Base-by-base conservation (phyloP, 2,329 filamentous ascomycete species). In the Stachybotrys echinatus region DNA sequence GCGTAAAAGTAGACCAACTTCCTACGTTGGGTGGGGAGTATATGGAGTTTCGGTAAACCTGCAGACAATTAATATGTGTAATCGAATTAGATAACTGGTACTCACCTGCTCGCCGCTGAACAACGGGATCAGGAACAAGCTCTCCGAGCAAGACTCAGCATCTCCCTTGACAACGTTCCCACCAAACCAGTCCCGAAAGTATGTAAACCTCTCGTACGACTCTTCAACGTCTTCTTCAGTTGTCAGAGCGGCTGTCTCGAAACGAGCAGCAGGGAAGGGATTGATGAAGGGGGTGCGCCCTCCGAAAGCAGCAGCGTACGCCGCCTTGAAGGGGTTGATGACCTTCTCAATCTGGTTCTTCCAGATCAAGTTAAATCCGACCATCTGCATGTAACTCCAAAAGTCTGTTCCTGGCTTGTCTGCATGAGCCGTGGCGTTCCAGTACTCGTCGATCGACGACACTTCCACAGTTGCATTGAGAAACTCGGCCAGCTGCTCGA, bases 121-220 rank as follows among this genome's bases (percentile, higher is more conserved):
- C 3, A 70, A 69, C 18, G 69, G 47, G 0, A 52, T 73, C 71
- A 54, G 68, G 69, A 20, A 73, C 18, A 74, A 56, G 34, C 59
- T 62, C 47, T 72, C 68, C 6, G 68, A 70, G 51, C 70, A 73
- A 2, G 65, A 68, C 57, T 43, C 37, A 38, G 48, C 17, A 50
- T 23, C 8, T 50, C 38, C 12, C 38, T 40, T 20, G 18, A 20
- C 8, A 40, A 40, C 31, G 31, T 37, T 37, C 17, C 17, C 17
- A 17, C 31, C 31, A 37, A 37, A 37, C 31, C 31, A 37, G 31
- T 37, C 31, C 17, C 31, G 31, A 17, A 37, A 37, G 31, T 37
- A 37, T 37, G 31, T 37, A 17, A 37, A 37, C 31, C 31, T 31
- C 20, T 18, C 23, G 48, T 45, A 50, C 19, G 48, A 50, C 5